Conservation (phyloP, 352 stramenopile species). For the Phytophthora sojae region DNA sequence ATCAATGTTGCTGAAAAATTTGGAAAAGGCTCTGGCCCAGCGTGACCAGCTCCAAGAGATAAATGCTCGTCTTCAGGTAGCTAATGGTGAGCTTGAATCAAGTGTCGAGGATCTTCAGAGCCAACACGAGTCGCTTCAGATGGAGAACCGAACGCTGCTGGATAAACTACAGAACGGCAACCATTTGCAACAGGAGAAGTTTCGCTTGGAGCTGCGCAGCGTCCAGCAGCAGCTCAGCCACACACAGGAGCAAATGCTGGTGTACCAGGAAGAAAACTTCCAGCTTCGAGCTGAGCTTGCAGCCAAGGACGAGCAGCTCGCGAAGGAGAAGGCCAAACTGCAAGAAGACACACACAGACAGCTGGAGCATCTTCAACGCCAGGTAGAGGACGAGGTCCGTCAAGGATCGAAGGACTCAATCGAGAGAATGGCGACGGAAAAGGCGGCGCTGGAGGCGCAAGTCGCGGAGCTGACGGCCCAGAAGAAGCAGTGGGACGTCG, state of each 20-base stretch:
- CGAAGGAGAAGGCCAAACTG: slow-evolving; percentile 60
- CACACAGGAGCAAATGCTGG: slow-evolving; percentile 74
- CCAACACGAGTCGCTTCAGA: slow-evolving; percentile 67
- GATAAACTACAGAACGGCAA: slow-evolving; percentile 76
- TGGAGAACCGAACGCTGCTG: slow-evolving; percentile 72
- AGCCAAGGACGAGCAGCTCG: slow-evolving; percentile 65
- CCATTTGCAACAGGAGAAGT: slow-evolving; percentile 77
- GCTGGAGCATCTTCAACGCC: slow-evolving; percentile 59
- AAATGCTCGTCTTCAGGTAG: slow-evolving; percentile 57
- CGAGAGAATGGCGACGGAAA: slow-evolving; percentile 53
- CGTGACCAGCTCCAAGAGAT: slow-evolving; percentile 71
- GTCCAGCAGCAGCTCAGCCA: slow-evolving; percentile 72
- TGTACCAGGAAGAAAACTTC: slow-evolving; percentile 77
- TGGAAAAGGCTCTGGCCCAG: slow-evolving; percentile 78
- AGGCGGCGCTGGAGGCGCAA: slow-evolving; percentile 52
- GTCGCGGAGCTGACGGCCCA: slow-evolving; percentile 49
- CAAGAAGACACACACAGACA: slow-evolving; percentile 73
- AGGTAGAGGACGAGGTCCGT: slow-evolving; percentile 65
- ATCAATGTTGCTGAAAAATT: slow-evolving; percentile 67
- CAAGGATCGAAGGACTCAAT: slow-evolving; percentile 64
- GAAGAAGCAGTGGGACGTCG: slow-evolving; percentile 60
- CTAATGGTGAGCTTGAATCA: slow-evolving; percentile 60
- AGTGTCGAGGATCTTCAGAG: slow-evolving; percentile 65
- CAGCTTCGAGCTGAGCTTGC: slow-evolving; percentile 59
- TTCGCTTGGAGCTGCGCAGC: slow-evolving; percentile 64